Base-by-base conservation (phyloP, 192 early-diverging fungal genomes). In the Chytriomyces confervae region DNA sequence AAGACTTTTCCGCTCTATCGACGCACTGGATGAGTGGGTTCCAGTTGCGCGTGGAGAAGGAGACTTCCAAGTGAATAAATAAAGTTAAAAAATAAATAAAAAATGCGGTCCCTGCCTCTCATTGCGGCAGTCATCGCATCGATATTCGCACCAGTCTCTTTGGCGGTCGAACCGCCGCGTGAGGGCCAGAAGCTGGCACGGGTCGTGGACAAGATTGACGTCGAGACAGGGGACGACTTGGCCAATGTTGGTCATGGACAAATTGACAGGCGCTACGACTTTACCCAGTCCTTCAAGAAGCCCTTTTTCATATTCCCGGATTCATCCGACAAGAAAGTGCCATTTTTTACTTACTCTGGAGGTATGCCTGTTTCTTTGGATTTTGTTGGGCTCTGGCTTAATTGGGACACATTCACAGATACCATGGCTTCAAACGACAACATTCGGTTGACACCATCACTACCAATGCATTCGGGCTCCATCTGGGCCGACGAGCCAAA, bases 401-500 rank as follows among this genome's bases (percentile, higher is more conserved):
- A 7, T 69, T 69, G 44, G n/a, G 7, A 16, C 50, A 51, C n/a
- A 11, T 8, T 6, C 20, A 20, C 67, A 85, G 84, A 78, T 71
- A 60, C 77, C 43, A 66, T 82, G 44, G 23, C 74, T 18, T 74
- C 66, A 10, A 66, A 62, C 47, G 79, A 82, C 23, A 77, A 69
- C 65, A 65, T 85, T 11, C 81, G 92, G 5, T 77, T 95, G 48
- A 84, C 91, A 20, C 84, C 90, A 3, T 89, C 87, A 63, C 83
- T 94, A 3, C 89, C 90, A 11, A 75, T 86, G 44, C 70, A 79
- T 18, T 63, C 73, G 5, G 92, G 92, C 13, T 61, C 84, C 11
- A 80, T 95, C 45, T 94, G 93, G 92, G 79, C 89, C 6, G 75
- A 66, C 4, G 50, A 76, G 0, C 83, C 88, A 0, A 94, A 94